Base-by-base conservation (phyloP, 306 rosid genomes). In the Crotalaria pallida region DNA sequence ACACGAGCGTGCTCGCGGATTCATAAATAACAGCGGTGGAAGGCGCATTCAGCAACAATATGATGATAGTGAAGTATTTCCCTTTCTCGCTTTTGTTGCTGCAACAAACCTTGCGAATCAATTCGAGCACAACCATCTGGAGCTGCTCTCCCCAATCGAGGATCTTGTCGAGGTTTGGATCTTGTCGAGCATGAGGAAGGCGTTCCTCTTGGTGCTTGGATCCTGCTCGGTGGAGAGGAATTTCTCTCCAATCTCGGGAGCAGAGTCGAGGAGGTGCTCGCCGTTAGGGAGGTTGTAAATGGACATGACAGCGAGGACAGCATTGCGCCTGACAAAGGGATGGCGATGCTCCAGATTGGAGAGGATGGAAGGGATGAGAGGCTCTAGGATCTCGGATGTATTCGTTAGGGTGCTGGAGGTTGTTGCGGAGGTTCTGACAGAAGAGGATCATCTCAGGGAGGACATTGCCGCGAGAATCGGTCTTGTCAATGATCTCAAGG, bases 181-280 rank as follows among this genome's bases (percentile, higher is more conserved):
- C n/a, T n/a, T n/a, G n/a, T n/a, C n/a, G n/a, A 95, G 91, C 99
- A 95, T 95, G 16, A 95, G 95, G 47, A 95, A 95, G 2, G 99
- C 99, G 2, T 95, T 89, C 3, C 96, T 74, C 96, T 91, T 95
- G 77, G 88, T 81, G 0, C 97, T 86, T 31, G 73, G 69, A 43
- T 95, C 99, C 75, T 95, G 97, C 78, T 95, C 99, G 0, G 89
- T 10, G 2, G 82, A 23, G 76, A 95, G 65, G 57, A 95, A 87
- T 81, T 88, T 86, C 11, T 95, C 96, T 5, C 91, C 53, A 45
- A 95, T 87, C 77, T 95, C 97, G 18, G 97, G 97, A 0, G 96
- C 97, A 26, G 75, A 73, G 23, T 81, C 96, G 18, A 91, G 92
- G 0, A 95, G 22, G 7, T 77, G 91, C 71, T 95, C 99, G 0